Evolutionary conservation across 768 basidiomycete genomes (phyloP).

Genomic region (Hypsizygus marmoreus): DNA sequence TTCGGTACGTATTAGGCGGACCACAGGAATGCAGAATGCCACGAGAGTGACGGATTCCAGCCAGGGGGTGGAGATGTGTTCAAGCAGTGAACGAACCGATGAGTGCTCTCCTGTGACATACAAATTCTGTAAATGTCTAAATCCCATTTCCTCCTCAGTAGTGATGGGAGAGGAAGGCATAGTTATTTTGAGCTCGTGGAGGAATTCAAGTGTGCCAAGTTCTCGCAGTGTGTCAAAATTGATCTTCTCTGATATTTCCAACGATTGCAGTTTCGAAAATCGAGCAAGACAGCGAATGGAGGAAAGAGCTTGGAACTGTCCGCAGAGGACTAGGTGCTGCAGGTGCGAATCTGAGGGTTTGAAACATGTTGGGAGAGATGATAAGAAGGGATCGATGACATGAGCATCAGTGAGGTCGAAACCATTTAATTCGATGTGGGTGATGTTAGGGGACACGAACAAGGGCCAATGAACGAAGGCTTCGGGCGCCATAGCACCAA

Average conservation of each 20-base stretch:
- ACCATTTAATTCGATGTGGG: neutral
- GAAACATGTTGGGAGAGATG: slow-evolving; percentile 3
- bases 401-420: neutral
- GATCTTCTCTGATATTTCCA: neutral
- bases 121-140: no score
- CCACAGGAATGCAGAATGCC: no score
- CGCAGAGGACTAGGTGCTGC: neutral
- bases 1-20: no score
- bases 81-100: no score
- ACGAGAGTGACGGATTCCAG: no score
- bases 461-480: slow-evolving; percentile 6
- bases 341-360: neutral
- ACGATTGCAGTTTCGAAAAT: neutral
- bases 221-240: neutral
- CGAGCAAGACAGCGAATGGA: neutral
- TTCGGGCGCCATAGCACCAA: neutral
- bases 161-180: no score
- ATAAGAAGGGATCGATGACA: slow-evolving; percentile 7
- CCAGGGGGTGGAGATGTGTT: no score
- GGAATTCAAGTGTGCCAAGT: neutral
- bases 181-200: no score
- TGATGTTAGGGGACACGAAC: slow-evolving; percentile 3
- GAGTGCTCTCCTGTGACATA: no score
- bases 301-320: neutral
- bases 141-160: no score